Evolutionary conservation across 2,329 filamentous ascomycete genomes (phyloP), one percentile per base, ranked within the genome.

Genomic region (Trichothecium sympodiale): DNA sequence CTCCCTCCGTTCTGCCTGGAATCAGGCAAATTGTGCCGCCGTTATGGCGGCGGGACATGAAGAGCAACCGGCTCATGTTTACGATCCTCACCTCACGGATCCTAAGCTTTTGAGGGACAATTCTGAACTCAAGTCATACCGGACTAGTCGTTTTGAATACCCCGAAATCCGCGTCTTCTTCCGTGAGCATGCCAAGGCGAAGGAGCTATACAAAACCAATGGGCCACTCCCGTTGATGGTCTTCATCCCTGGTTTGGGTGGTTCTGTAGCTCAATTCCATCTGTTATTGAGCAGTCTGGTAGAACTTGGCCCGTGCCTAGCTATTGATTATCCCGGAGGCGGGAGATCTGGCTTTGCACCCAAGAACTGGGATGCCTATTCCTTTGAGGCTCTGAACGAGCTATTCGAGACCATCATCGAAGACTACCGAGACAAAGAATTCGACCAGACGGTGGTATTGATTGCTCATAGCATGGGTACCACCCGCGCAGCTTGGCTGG

Each of bases 401-500:
- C 65, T 98, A 9, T 65, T 95, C 12, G 78, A 79, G 38, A 69
- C 66, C 2, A 74, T 86, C 23, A 87, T 96, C 40, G 72, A 85
- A 28, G 69, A 77, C 31, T 74, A 89, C 50, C 74, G 81, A 29
- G 77, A 83, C 44, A 70, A 69, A 30, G 65, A 74, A 26, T 61
- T 67, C 14, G 65, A 64, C 1, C 87, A 94, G 54, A 73, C 77
- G 4, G 71, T 94, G 12, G 71, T 95, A 15, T 57, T 95, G 20
- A 74, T 96, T 40, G 86, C 80, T 2, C 91, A 98, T 52, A 94
- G 86, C 53, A 82, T 95, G 74, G 91, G 91, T 6, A 87, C 83
- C 39, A 83, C 83, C 3, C 63, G 95, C 15, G 76, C 80, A 5
- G 79, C 83, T 17, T 62, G 80, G 13, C 63, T 96, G 35, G 80